phyloP scores from a whole-genome alignment of 176 grass and related monocot species.

The Tuctoria greenei region DNA sequence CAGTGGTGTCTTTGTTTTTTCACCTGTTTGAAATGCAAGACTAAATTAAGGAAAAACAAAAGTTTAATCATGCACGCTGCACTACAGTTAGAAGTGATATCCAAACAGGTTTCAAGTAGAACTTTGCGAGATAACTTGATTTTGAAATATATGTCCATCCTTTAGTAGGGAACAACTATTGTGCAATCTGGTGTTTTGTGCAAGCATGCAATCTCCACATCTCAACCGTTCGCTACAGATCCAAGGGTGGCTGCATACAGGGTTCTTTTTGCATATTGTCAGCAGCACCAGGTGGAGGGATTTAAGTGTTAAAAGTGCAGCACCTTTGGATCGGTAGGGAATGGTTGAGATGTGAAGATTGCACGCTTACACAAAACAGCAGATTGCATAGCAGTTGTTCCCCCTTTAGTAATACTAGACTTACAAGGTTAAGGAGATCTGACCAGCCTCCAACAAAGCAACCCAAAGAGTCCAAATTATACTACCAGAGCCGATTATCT shows the following conservation, averaged over 20 bases:
- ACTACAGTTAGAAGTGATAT: background rate
- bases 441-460: slow-evolving; percentile 80
- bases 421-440: background rate
- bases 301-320: too few species aligned
- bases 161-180: too few species aligned
- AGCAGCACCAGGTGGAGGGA: too few species aligned
- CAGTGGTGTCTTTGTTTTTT: slow-evolving; percentile 80
- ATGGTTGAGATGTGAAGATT: too few species aligned
- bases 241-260: too few species aligned
- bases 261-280: too few species aligned
- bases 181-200: too few species aligned
- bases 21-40: slow-evolving; percentile 50
- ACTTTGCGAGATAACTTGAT: background rate
- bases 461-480: slow-evolving; percentile 92
- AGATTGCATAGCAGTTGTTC: too few species aligned
- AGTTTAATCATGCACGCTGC: slow-evolving; percentile 14
- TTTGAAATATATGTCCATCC: background rate
- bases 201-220: too few species aligned
- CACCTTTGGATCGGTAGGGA: too few species aligned
- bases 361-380: too few species aligned
- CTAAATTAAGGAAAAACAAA: slow-evolving; percentile 6
- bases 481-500: slow-evolving; percentile 82
- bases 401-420: background rate
- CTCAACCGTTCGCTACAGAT: too few species aligned
- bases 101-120: background rate